Evolutionary conservation across 2,329 filamentous ascomycete species (phyloP).

Genomic region (Juglanconis oblonga): DNA sequence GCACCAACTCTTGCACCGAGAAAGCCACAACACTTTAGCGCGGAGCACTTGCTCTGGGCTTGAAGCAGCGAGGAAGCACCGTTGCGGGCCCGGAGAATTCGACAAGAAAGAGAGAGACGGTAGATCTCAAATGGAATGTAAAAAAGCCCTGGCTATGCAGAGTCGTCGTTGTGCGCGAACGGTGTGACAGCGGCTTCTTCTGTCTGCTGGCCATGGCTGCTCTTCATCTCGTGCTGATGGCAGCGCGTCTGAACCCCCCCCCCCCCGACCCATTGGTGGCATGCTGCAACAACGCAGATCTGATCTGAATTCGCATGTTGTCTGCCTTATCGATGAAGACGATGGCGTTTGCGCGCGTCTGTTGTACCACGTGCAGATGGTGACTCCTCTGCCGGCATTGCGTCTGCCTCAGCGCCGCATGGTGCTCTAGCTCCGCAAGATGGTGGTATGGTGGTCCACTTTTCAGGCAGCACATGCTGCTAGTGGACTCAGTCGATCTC

Average conservation of each 20-base stretch:
- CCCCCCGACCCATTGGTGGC: background rate
- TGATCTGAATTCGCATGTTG: background rate
- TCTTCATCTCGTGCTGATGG: background rate
- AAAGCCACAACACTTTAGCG: background rate
- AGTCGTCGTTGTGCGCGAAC: background rate
- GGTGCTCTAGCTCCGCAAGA: background rate
- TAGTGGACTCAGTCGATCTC: background rate
- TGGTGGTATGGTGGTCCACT: background rate
- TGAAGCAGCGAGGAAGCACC: background rate
- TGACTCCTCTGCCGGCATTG: constrained; percentile 10
- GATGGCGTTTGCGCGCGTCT: background rate
- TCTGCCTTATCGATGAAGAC: background rate
- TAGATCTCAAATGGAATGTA: background rate
- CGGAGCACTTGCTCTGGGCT: background rate
- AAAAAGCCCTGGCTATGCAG: background rate
- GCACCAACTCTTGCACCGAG: background rate
- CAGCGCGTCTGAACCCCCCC: no score
- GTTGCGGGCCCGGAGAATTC: background rate
- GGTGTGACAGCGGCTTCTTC: background rate
- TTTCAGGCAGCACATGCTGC: background rate
- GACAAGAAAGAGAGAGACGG: background rate
- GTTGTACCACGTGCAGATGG: background rate
- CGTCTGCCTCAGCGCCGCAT: background rate
- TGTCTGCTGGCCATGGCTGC: background rate
- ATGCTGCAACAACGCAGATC: background rate